Conservation (phyloP, 2,329 filamentous ascomycete genomes). For the Chrysoporthe deuterocubensis region DNA sequence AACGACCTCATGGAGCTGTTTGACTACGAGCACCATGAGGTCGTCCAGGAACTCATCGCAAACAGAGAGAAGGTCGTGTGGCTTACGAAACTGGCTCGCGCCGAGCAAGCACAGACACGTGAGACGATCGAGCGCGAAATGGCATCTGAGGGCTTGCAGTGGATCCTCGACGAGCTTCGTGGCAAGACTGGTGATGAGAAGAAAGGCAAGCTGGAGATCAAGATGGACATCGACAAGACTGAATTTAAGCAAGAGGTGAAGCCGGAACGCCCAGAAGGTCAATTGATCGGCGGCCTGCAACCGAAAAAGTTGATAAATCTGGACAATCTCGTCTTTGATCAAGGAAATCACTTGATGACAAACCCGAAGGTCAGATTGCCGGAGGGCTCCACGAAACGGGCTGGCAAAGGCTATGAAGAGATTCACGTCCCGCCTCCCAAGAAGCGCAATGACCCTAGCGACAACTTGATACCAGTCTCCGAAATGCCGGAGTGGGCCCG, state of each 20-base stretch:
- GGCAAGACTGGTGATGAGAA: conserved; percentile 69
- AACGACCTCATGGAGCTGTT: conserved; percentile 99
- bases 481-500: conserved; percentile 94
- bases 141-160: conserved; percentile 81
- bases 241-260: conserved; percentile 54
- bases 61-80: conserved; percentile 96
- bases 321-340: conserved; percentile 95
- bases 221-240: conserved; percentile 89
- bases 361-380: conserved; percentile 94
- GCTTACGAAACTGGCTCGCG: conserved; percentile 85
- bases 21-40: conserved; percentile 93
- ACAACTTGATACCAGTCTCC: conserved; percentile 80
- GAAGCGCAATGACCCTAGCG: conserved; percentile 78
- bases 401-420: conserved; percentile 98
- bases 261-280: conserved; percentile 65
- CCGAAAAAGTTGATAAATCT: conserved; percentile 89
- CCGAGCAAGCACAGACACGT: conserved; percentile 78
- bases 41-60: conserved; percentile 87
- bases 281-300: conserved; percentile 79
- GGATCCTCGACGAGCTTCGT: conserved; percentile 85
- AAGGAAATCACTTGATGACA: conserved; percentile 99
- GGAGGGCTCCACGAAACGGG: conserved; percentile 91
- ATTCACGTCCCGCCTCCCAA: conserved; percentile 96
- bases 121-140: conserved; percentile 86
- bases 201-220: conserved; percentile 79